Base-by-base conservation (phyloP, 2,329 filamentous ascomycete species). In the Talaromyces sp. region DNA sequence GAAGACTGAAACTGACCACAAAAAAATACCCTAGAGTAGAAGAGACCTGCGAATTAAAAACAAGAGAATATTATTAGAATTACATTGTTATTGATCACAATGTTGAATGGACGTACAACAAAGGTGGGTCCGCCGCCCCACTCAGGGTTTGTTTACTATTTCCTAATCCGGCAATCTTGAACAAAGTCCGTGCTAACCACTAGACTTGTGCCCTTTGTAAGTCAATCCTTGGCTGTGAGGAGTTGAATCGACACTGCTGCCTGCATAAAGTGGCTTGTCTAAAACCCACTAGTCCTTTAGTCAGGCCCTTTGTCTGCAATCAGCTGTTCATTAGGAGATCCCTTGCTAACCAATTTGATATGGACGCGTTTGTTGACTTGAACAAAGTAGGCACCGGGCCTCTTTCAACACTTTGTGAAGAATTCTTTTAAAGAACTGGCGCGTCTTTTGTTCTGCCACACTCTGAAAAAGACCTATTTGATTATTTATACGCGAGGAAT, bases 101-200 rank as follows among this genome's bases (percentile, higher is more conserved):
- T 24, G 43, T 11, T 46, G 21, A 11, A 46, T 35, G 43, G 3
- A 46, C 3, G 7, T 12, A 46, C 19, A 46, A 24, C 43, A 46
- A 46, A 24, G 21, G 29, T 55, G 53, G 29, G 31, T 9, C 53
- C 29, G 14, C 21, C 53, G 29, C 27, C 50, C 50, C 26, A 41
- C 43, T n/a, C 43, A 46, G 19, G 21, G 46, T 60, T 60, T 62
- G 58, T 64, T 64, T 60, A 62, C 57, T 14, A 50, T 60, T 58
- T 53, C 62, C 55, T 17, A 54, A 61, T 61, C 52, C 27, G 60
- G 60, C 41, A 59, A 56, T 56, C 58, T 52, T 57, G 32, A 41
- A 38, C 43, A 35, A 31, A 52, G 48, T 52, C 48, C 48, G 48
- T 52, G 48, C 48, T 31, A 52, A 27, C 24, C 24, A 29, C 48